Evolutionary conservation across 352 stramenopile genomes (phyloP).

Genomic region (Pythium plurisporium): DNA sequence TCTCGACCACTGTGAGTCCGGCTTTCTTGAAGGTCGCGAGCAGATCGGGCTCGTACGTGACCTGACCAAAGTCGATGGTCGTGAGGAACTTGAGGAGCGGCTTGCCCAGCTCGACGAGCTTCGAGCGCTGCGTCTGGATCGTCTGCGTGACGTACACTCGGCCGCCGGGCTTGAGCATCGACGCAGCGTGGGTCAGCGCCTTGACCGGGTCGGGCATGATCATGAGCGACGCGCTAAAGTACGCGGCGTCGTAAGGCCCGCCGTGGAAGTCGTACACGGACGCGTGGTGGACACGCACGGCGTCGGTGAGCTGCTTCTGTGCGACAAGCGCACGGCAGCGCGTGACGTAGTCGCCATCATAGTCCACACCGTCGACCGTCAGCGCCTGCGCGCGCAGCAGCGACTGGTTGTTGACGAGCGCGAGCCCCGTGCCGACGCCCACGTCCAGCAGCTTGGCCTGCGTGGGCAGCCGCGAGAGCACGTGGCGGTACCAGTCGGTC

Average conservation of each 20-base stretch:
- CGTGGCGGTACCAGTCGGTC: conserved; percentile 84
- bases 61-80: conserved; percentile 90
- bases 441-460: conserved; percentile 81
- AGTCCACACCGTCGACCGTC: conserved; percentile 85
- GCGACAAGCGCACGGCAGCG: conserved; percentile 55
- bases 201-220: conserved; percentile 87
- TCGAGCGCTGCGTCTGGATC: conserved; percentile 78
- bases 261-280: conserved; percentile 77
- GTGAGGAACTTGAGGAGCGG: conserved; percentile 90
- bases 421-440: conserved; percentile 83
- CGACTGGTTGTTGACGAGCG: conserved; percentile 57
- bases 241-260: conserved; percentile 83
- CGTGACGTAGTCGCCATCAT: conserved; percentile 83
- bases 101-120: conserved; percentile 74
- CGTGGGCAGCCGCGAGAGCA: conserved; percentile 56
- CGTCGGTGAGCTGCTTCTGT: conserved; percentile 31
- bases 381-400: conserved; percentile 69
- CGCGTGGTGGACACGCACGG: conserved; percentile 61
- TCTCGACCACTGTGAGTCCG: conserved; percentile 44
- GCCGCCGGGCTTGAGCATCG: conserved; percentile 60
- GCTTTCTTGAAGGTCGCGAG: conserved; percentile 62
- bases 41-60: conserved; percentile 83
- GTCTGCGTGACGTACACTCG: conserved; percentile 89
- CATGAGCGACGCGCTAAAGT: conserved; percentile 91
- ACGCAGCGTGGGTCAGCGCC: conserved; percentile 61